Percentiles rank a stretch among this genome's conserved stretches.
phyloP scores from a whole-genome alignment of 2,329 filamentous ascomycete species.

The Polytolypa hystricis region DNA sequence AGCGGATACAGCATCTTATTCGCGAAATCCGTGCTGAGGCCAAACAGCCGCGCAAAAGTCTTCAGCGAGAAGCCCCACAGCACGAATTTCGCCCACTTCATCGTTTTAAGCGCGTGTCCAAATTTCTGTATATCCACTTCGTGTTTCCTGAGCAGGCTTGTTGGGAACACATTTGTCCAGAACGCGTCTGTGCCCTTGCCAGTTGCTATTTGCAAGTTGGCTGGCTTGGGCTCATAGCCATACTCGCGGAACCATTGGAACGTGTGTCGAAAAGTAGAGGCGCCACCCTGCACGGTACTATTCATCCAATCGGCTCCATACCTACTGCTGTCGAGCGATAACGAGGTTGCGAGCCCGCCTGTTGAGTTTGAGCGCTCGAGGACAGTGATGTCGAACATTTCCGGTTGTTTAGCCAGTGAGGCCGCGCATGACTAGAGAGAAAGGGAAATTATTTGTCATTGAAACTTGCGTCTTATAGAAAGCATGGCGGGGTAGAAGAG shows the following conservation, averaged over 20 bases:
- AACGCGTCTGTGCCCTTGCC: slow-evolving; percentile 47
- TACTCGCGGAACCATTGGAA: slow-evolving; percentile 50
- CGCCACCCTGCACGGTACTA: slow-evolving; percentile 51
- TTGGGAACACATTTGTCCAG: slow-evolving; percentile 53
- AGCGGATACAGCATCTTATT: slow-evolving; percentile 62
- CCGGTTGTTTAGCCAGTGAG: slow-evolving; percentile 53
- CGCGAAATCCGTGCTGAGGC: slow-evolving; percentile 58
- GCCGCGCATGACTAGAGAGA: slow-evolving; percentile 49
- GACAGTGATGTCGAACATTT: slow-evolving; percentile 55
- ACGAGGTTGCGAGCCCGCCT: slow-evolving; percentile 50
- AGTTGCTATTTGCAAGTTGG: slow-evolving; percentile 50
- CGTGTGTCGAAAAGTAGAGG: slow-evolving; percentile 51
- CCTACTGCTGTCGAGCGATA: slow-evolving; percentile 43
- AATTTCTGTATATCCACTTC: slow-evolving; percentile 46
- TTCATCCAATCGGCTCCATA: slow-evolving; percentile 51
- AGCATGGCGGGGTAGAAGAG: slow-evolving; percentile 1
- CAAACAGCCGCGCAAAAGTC: slow-evolving; percentile 54
- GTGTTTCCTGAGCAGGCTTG: slow-evolving; percentile 43
- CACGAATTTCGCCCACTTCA: slow-evolving; percentile 45
- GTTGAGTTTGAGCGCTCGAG: slow-evolving; percentile 49
- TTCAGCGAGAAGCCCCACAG: slow-evolving; percentile 50
- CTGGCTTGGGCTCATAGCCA: slow-evolving; percentile 45
- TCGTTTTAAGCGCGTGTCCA: slow-evolving; percentile 42
- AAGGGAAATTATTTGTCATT: slow-evolving; percentile 9
- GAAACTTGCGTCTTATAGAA: background rate